Base-by-base conservation (phyloP, 306 rosid genomes). In the Glycine tomentella region DNA sequence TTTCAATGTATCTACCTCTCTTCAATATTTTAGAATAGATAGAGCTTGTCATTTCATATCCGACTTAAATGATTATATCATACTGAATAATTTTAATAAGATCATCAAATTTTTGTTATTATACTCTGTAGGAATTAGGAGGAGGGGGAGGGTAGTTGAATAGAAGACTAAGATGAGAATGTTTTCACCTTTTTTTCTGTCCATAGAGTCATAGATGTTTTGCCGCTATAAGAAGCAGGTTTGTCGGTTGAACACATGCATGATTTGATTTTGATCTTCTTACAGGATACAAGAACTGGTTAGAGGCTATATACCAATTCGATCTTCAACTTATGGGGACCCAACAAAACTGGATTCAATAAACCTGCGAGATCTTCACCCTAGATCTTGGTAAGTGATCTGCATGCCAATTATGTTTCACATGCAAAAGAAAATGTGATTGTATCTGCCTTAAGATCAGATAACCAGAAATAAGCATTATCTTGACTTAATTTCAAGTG, bases 251-350 rank as follows among this genome's bases (percentile, higher is more conserved):
- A 49, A 3, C 44, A 49, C 2, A 4, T 77, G 48, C 31, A 14
- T 12, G 6, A 58, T 13, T 77, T 82, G 71, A 55, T 86, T 70
- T 36, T 84, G 72, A 70, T 84, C 56, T 74, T 77, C 61, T 84
- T 49, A 52, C 93, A 92, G 98, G 90, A 90, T 94, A 84, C 80
- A 85, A 64, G 94, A 90, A 80, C 85, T 92, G 81, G 80, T 90
- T 68, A 80, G 67, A 56, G 90, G 94, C 61, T 82, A 85, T 61
- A 77, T 80, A 42, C 72, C 80, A n/a, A 40, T 78, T n/a, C 88
- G 67, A 53, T 87, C 83, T 55, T 83, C 76, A 83, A 68, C 75
- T 17, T 87, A 84, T 40, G 97, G 98, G 36, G 93, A 94, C 79
- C 86, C 97, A 36, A 86, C 92, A n/a, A 72, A 42, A 51, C 88